Percentiles rank a stretch among this genome's conserved stretches.
Evolutionary conservation across 2,329 filamentous ascomycete species (phyloP).

Genomic region (Paecilomyces sp.): DNA sequence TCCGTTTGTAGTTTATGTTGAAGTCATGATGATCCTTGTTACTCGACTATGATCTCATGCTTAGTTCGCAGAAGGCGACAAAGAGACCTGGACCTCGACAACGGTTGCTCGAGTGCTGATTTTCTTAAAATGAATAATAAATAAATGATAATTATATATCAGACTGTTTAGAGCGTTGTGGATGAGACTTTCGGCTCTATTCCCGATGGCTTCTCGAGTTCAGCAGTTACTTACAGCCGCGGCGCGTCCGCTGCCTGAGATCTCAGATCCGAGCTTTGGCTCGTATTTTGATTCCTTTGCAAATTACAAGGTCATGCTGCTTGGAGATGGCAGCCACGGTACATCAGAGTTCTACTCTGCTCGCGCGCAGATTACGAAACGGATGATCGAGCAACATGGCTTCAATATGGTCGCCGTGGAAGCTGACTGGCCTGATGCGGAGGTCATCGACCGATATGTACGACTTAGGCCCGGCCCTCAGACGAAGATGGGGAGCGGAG

Average conservation of each 20-base stretch:
- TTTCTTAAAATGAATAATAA: not conserved
- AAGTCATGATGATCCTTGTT: slow-evolving; percentile 25
- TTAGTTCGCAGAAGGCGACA: not conserved
- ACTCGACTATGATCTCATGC: slow-evolving; percentile 14
- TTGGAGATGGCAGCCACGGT: slow-evolving; percentile 45
- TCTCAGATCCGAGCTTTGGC: slow-evolving; percentile 29
- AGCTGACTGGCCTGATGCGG: slow-evolving; percentile 50
- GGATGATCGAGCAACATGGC: slow-evolving; percentile 43
- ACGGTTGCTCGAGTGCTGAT: not conserved
- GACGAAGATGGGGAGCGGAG: slow-evolving; percentile 19
- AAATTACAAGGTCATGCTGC: slow-evolving; percentile 34
- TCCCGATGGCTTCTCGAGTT: slow-evolving; percentile 16
- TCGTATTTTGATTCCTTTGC: slow-evolving; percentile 36
- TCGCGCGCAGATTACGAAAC: slow-evolving; percentile 45
- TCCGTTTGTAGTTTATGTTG: slow-evolving; percentile 6
- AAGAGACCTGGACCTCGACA: not conserved
- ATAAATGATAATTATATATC: not conserved
- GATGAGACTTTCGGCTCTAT: slow-evolving; percentile 1
- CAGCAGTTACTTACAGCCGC: slow-evolving; percentile 27
- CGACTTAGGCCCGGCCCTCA: slow-evolving; percentile 36
- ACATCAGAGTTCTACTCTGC: slow-evolving; percentile 51
- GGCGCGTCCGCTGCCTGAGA: slow-evolving; percentile 28
- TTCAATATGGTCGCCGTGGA: slow-evolving; percentile 47
- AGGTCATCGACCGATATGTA: slow-evolving; percentile 45
- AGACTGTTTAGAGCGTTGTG: not conserved